Conservation (phyloP, 306 rosid genomes). For the Gillenia trifoliata region DNA sequence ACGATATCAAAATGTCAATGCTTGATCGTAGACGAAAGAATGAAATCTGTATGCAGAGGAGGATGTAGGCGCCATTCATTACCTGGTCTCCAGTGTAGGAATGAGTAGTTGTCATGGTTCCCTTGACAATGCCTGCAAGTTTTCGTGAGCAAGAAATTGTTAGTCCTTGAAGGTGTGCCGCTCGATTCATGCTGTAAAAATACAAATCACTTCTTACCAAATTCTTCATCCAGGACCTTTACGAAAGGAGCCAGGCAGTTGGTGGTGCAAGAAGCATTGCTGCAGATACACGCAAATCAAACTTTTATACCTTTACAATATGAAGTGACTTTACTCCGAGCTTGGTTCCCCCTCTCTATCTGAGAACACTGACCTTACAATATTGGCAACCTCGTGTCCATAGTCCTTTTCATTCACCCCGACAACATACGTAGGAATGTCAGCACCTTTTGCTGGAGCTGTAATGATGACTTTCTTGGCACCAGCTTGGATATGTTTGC, state of each 20-base stretch:
- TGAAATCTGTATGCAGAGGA: neutral
- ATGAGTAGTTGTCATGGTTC: constrained; percentile 99
- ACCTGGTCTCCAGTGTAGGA: constrained; percentile 99
- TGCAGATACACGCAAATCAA: constrained; percentile 22
- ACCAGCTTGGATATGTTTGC: constrained; percentile 98
- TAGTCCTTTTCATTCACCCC: constrained; percentile 92
- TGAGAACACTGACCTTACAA: constrained; percentile 55
- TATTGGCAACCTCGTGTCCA: constrained; percentile 58
- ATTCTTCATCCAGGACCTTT: constrained; percentile 86
- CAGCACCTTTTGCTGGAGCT: constrained; percentile 99
- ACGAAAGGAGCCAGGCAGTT: constrained; percentile 97
- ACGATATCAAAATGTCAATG: neutral
- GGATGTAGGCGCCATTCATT: neutral
- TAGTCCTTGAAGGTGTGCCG: neutral
- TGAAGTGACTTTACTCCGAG: neutral
- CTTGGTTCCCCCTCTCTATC: neutral
- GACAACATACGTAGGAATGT: constrained; percentile 88
- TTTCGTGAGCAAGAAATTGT: neutral
- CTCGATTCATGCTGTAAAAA: neutral
- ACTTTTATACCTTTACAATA: neutral
- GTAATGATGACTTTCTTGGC: constrained; percentile 98
- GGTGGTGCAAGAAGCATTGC: constrained; percentile 98
- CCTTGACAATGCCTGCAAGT: constrained; percentile 85
- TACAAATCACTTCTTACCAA: constrained; percentile 47
- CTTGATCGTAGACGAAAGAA: neutral